These are phyloP conservation scores for Eutrema japonicum DNA, from an alignment of 345 rosid genomes.

Conservation along the genomic window DNA sequence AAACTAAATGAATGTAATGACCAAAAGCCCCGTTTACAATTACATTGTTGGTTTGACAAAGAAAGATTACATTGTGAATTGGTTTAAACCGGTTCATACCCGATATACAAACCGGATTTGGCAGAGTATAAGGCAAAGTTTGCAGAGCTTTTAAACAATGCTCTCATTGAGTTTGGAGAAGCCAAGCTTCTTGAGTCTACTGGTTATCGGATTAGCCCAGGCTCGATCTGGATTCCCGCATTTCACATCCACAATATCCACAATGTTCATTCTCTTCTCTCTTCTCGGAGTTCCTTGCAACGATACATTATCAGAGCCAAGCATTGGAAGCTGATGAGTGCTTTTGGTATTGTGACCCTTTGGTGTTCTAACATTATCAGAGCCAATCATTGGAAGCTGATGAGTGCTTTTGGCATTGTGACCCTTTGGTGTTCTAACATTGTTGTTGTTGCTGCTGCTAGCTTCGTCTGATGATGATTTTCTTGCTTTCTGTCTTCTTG, in stretches of 20 bases:
- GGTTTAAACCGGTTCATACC: slow-evolving; percentile 25
- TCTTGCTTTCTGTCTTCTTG: slow-evolving; percentile 60
- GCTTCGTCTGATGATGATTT: slow-evolving; percentile 74
- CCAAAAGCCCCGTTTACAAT: slow-evolving; percentile 27
- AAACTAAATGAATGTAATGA: background rate
- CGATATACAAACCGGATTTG: slow-evolving; percentile 18
- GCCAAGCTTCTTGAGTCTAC: slow-evolving; percentile 85
- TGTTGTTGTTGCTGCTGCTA: slow-evolving; percentile 54
- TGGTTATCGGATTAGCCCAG: slow-evolving; percentile 78
- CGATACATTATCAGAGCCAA: slow-evolving; percentile 56
- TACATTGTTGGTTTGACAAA: slow-evolving; percentile 37
- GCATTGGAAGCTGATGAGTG: slow-evolving; percentile 64
- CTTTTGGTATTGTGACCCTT: slow-evolving; percentile 52
- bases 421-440: slow-evolving; percentile 55
- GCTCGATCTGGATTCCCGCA: slow-evolving; percentile 81
- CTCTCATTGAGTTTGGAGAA: slow-evolving; percentile 90
- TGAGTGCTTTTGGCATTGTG: slow-evolving; percentile 45
- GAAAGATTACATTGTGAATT: slow-evolving; percentile 26
- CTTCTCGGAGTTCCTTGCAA: slow-evolving; percentile 65
- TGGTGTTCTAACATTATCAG: slow-evolving; percentile 50
- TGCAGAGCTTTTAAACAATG: slow-evolving; percentile 48
- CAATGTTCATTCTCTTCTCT: slow-evolving; percentile 67
- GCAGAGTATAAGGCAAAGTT: background rate
- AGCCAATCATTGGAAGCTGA: slow-evolving; percentile 64
- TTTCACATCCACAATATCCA: slow-evolving; percentile 84